Evolutionary conservation across 345 rosid species (phyloP).

Genomic region (Eucalyptus sp.): DNA sequence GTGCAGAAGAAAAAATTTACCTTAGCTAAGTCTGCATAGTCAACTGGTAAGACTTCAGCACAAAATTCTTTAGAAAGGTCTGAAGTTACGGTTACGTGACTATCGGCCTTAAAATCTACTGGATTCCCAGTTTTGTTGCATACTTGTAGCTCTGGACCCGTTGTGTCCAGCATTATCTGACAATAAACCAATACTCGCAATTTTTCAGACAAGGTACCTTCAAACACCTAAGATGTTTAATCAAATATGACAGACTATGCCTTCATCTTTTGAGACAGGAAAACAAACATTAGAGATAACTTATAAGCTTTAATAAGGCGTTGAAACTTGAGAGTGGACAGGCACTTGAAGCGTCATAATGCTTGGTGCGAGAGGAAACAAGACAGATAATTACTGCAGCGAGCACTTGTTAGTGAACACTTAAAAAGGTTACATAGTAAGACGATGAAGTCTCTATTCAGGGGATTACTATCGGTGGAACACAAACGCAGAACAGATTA

Average conservation of each 20-base stretch:
- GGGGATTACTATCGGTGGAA: neutral
- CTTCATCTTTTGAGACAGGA: neutral
- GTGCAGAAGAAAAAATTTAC: neutral
- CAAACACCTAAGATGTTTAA: neutral
- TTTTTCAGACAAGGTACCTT: neutral
- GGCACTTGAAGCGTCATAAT: neutral
- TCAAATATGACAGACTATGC: neutral
- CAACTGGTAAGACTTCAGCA: conserved; percentile 9
- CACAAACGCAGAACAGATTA: neutral
- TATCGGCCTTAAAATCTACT: conserved; percentile 8
- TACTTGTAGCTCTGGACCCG: conserved; percentile 21
- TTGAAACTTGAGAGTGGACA: neutral
- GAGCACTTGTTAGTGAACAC: neutral
- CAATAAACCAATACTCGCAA: neutral
- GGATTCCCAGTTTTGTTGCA: conserved; percentile 9
- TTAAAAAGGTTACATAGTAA: neutral
- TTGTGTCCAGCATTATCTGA: conserved; percentile 26
- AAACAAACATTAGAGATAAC: neutral
- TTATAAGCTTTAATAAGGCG: neutral
- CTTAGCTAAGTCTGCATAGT: conserved; percentile 10
- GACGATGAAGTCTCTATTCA: neutral
- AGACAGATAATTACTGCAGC: neutral
- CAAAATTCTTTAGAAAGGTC: conserved; percentile 7
- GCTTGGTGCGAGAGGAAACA: neutral
- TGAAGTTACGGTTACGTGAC: conserved; percentile 3